Evolutionary conservation across 208 protist species (phyloP), one percentile per base, ranked within the genome.

Genomic region (Acanthamoeba polyphaga): DNA sequence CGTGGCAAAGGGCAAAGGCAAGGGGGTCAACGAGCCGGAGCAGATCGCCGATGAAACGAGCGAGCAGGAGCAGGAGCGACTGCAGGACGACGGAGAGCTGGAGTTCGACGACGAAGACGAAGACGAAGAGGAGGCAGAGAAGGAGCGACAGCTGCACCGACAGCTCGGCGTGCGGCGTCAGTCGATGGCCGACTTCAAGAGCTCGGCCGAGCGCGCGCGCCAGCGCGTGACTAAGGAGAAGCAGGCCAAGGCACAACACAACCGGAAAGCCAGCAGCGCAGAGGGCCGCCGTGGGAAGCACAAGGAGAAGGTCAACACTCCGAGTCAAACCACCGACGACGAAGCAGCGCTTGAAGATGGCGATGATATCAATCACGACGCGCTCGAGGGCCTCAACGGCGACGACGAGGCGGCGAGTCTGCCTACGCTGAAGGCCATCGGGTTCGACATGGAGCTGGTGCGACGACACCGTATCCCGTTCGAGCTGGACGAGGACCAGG

Each of bases 141-240:
- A 80, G 19, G 38, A 53, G 72, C 10, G 72, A 32, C 72, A 24
- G 34, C 72, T 80, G 15, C 29, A 38, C 24, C 72, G 34, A 13
- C 72, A 80, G 43, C 72, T 80, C 32, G 6, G 7, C 72, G 38
- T 80, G 72, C 12, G 72, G 22, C 72, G 43, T 13, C 32, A 80
- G 43, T 80, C 72, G 27, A n/a, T 80, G 38, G 38, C 43, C 72
- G 72, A 80, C 72, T 32, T 80, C 72, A 80, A 80, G 72, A 80
- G 72, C 72, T 80, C 43, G 38, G 72, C 72, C 64, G 64, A 29
- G 22, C 19, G 27, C 24, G 27, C 29, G 6, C 29, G 72, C 3
- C 72, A 80, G 7, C 55, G 55, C 55, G 55, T 62, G 17, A 24
- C 22, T 5, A 62, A 62, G 19, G 22, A 17, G 55, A 62, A 24